phyloP scores from a whole-genome alignment of 345 rosid genomes.

The Mercurialis annua region DNA sequence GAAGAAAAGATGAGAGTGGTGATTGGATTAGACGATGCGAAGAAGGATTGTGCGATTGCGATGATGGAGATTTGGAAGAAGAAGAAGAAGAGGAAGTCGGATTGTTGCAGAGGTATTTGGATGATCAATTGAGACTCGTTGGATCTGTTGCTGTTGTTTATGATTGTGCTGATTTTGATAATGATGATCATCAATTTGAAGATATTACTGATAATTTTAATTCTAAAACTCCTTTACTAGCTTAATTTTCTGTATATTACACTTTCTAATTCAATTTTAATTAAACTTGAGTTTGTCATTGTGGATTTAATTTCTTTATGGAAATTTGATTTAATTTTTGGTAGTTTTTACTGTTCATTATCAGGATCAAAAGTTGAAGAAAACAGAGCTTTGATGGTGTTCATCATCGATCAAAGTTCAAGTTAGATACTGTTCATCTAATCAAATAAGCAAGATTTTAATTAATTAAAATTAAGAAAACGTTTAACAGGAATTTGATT shows the following conservation, averaged over 20 bases:
- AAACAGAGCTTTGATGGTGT: too few relatives aligned
- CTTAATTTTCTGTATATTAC: conserved; percentile 20
- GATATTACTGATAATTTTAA: conserved; percentile 18
- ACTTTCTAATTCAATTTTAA: not conserved
- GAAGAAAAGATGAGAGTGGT: conserved; percentile 27
- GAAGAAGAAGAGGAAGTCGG: conserved; percentile 34
- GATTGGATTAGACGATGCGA: conserved; percentile 45
- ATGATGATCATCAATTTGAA: not conserved
- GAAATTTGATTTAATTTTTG: not conserved
- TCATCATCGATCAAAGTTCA: too few relatives aligned
- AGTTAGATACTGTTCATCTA: too few relatives aligned
- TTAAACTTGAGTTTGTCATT: too few relatives aligned
- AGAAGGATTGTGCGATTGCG: conserved; percentile 43
- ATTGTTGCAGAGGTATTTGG: conserved; percentile 59
- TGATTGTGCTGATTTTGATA: conserved; percentile 39
- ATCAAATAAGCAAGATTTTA: too few relatives aligned
- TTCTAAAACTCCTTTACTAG: conserved; percentile 40
- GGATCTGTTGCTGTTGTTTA: conserved; percentile 46
- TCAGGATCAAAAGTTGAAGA: too few relatives aligned
- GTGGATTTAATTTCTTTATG: too few relatives aligned
- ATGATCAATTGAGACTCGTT: conserved; percentile 56
- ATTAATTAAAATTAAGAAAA: too few relatives aligned
- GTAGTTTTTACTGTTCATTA: not conserved
- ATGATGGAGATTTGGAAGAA: conserved; percentile 5
- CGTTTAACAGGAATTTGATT: too few relatives aligned